A percentile compares a stretch with the other conserved stretches of the same genome.
Conservation (phyloP, 2,329 filamentous ascomycete species). For the Arthrobotrys sphaeroides region DNA sequence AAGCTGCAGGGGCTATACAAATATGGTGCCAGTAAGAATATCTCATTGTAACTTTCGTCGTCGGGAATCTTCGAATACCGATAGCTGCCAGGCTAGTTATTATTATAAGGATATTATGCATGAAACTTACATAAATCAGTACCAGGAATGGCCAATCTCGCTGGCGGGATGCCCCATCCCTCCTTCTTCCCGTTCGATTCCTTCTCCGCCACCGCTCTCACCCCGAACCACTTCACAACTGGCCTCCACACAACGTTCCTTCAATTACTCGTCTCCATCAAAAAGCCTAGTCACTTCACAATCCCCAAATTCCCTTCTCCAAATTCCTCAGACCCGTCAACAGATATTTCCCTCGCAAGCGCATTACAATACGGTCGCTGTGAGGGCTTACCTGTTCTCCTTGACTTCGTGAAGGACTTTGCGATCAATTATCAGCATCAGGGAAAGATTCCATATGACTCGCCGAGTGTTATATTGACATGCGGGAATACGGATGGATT, state of each 20-base stretch:
- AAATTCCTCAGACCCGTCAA: slow-evolving; percentile 67
- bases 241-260: slow-evolving; percentile 56
- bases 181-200: slow-evolving; percentile 91
- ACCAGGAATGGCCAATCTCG: slow-evolving; percentile 71
- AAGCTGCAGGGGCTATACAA: slow-evolving; percentile 84
- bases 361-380: slow-evolving; percentile 89
- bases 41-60: background rate
- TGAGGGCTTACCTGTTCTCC: slow-evolving; percentile 80
- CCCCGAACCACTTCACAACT: slow-evolving; percentile 72
- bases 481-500: slow-evolving; percentile 88
- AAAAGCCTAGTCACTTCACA: slow-evolving; percentile 68
- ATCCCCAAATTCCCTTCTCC: slow-evolving; percentile 73
- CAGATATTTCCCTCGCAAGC: slow-evolving; percentile 72
- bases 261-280: slow-evolving; percentile 57
- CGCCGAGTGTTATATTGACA: slow-evolving; percentile 75
- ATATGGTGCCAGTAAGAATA: slow-evolving; percentile 68
- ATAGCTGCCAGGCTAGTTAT: slow-evolving; percentile 66
- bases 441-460: slow-evolving; percentile 68
- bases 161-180: slow-evolving; percentile 78
- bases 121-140: slow-evolving; percentile 60
- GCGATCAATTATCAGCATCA: slow-evolving; percentile 78
- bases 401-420: slow-evolving; percentile 81
- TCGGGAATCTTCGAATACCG: background rate
- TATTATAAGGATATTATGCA: slow-evolving; percentile 69
- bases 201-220: slow-evolving; percentile 81